These are phyloP conservation scores for Amorphotheca resinae DNA, from an alignment of 495 filamentous ascomycete species.

Conservation along the genomic window DNA sequence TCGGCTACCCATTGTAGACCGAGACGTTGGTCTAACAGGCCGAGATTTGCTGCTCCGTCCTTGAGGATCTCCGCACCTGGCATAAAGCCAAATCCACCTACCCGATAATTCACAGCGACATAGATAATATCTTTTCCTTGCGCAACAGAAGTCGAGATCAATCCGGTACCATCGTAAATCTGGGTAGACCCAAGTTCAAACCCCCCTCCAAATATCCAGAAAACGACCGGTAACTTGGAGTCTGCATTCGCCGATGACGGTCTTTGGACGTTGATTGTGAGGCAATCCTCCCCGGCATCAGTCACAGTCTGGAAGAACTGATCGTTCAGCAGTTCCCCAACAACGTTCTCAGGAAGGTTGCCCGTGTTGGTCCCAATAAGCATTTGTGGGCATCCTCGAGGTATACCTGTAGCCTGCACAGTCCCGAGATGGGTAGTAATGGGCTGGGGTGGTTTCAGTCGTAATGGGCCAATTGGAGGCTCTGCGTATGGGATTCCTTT, in stretches of 20 bases:
- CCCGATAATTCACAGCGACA: conserved; percentile 51
- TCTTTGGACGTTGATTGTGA: conserved; percentile 52
- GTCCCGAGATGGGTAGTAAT: conserved; percentile 33
- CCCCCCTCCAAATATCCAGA: conserved; percentile 59
- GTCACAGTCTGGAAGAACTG: conserved; percentile 41
- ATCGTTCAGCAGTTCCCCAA: conserved; percentile 39
- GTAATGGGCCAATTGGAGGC: conserved; percentile 41
- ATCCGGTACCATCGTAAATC: conserved; percentile 38
- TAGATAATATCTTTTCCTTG: conserved; percentile 50
- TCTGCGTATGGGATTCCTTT: conserved; percentile 56
- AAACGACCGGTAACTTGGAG: conserved; percentile 44
- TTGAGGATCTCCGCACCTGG: conserved; percentile 48
- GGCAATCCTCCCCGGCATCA: conserved; percentile 50
- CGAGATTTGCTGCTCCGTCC: conserved; percentile 44
- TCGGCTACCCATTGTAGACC: conserved; percentile 36
- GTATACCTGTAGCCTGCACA: conserved; percentile 30
- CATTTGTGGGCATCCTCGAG: conserved; percentile 41
- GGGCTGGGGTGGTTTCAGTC: conserved; percentile 46
- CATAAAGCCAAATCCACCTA: conserved; percentile 49
- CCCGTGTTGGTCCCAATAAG: conserved; percentile 27
- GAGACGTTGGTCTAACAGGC: conserved; percentile 31
- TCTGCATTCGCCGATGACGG: conserved; percentile 33
- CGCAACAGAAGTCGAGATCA: conserved; percentile 39
- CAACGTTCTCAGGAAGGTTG: conserved; percentile 30
- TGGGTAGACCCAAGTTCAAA: conserved; percentile 48